Conservation (phyloP, 176 grass and related monocot genomes). For the Luzula sylvatica region DNA sequence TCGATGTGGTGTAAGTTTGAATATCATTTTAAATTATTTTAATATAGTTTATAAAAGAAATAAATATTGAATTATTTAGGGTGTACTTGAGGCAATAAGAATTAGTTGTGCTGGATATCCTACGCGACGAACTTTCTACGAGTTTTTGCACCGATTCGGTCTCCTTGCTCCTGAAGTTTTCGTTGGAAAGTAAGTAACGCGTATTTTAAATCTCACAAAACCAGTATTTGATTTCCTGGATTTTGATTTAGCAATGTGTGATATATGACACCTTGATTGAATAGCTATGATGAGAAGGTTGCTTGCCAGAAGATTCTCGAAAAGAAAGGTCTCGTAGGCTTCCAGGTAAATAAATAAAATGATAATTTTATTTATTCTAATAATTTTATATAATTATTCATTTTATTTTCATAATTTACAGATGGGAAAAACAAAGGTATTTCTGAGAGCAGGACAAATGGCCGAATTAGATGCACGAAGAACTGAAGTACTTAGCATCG, state of each 20-base stretch:
- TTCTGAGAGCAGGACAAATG: constrained; percentile 99
- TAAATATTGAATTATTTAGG: constrained; percentile 38
- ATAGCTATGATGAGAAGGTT: constrained; percentile 81
- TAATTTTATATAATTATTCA: constrained; percentile 29
- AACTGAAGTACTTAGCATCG: constrained; percentile 83
- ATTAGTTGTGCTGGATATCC: constrained; percentile 99
- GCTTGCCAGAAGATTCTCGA: constrained; percentile 88
- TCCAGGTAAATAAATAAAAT: constrained; percentile 53
- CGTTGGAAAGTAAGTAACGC: constrained; percentile 68
- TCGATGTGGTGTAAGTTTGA: constrained; percentile 92
- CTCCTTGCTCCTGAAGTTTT: constrained; percentile 83
- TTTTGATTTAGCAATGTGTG: constrained; percentile 3
- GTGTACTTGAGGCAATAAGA: constrained; percentile 99
- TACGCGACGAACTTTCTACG: constrained; percentile 94
- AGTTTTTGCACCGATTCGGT: constrained; percentile 94
- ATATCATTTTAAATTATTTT: constrained; percentile 6
- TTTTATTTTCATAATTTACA: constrained; percentile 30
- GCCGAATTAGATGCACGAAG: constrained; percentile 93
- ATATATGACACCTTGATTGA: constrained; percentile 13
- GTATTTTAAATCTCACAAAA: no score
- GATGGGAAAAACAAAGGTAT: constrained; percentile 99
- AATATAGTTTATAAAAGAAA: background rate
- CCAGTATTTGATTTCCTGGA: no score
- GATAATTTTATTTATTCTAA: constrained; percentile 8
- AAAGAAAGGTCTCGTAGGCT: constrained; percentile 78